Conservation (phyloP, 2,329 filamentous ascomycete species). For the Claviceps spartinae region DNA sequence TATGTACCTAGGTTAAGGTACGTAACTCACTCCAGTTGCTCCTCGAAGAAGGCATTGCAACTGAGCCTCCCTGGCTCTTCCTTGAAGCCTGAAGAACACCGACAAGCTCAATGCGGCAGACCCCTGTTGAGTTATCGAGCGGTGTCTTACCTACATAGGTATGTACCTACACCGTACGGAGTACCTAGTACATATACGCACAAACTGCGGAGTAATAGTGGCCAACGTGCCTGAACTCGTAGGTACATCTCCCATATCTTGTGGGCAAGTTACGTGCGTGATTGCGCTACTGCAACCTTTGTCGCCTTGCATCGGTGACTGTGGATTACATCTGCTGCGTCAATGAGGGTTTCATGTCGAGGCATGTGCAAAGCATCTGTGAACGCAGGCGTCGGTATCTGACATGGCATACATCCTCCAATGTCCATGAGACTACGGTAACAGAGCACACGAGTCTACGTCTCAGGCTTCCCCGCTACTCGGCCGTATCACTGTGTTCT, state of each 20-base stretch:
- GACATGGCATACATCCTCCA: background rate
- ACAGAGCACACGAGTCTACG: no score
- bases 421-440: background rate
- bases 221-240: no score
- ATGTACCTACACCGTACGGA: background rate
- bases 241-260: background rate
- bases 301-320: background rate
- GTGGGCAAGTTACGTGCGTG: background rate
- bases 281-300: background rate
- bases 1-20: background rate
- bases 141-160: background rate
- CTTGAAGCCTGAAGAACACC: background rate
- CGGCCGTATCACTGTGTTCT: no score
- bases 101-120: background rate
- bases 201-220: background rate
- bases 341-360: background rate
- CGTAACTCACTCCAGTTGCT: background rate
- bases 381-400: background rate
- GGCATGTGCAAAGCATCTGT: background rate
- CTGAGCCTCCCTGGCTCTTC: background rate
- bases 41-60: background rate
- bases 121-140: slow-evolving; percentile 1
- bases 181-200: background rate
- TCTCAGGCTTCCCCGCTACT: no score
- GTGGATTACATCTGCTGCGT: background rate